Percentiles rank a stretch among this genome's conserved stretches.
Conservation (phyloP, 495 filamentous ascomycete genomes). For the Staphylotrichum longicolle region DNA sequence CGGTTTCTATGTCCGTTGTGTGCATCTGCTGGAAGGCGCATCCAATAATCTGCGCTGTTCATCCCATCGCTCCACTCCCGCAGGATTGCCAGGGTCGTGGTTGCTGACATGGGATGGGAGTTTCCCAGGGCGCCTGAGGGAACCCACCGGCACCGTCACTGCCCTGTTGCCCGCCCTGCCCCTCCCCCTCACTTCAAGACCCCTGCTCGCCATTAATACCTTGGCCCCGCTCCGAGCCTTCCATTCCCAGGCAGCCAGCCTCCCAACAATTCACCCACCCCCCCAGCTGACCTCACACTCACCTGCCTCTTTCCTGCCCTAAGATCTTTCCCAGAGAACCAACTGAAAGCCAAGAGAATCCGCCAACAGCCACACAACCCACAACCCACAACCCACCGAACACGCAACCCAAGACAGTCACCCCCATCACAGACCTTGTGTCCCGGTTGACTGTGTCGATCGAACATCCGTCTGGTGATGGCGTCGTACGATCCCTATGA, state of each 20-base stretch:
- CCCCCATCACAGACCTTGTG: not conserved
- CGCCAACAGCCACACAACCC: not conserved
- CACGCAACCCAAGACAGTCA: not conserved
- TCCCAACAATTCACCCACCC: not conserved
- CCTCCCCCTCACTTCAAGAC: not conserved
- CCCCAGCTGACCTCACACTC: conserved; percentile 7
- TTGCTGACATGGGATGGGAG: not conserved
- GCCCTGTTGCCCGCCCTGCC: not conserved
- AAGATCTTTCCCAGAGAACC: not conserved
- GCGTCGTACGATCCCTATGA: conserved; percentile 51
- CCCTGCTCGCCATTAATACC: conserved; percentile 8
- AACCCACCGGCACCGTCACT: not conserved
- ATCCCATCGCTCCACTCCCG: not conserved
- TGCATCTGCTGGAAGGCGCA: not conserved
- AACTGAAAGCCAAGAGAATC: not conserved
- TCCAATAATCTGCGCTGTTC: not conserved
- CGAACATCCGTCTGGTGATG: conserved; percentile 31
- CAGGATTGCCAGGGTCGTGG: not conserved
- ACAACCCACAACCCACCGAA: not conserved
- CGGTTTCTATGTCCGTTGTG: not conserved
- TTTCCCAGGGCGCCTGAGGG: conserved; percentile 1
- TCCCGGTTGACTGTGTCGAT: not conserved
- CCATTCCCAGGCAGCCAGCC: not conserved
- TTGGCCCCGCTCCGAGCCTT: conserved; percentile 13
- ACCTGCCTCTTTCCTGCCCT: conserved; percentile 5